Evolutionary conservation across 2,329 filamentous ascomycete species (phyloP).

Genomic region (Nannizzia gypsea): DNA sequence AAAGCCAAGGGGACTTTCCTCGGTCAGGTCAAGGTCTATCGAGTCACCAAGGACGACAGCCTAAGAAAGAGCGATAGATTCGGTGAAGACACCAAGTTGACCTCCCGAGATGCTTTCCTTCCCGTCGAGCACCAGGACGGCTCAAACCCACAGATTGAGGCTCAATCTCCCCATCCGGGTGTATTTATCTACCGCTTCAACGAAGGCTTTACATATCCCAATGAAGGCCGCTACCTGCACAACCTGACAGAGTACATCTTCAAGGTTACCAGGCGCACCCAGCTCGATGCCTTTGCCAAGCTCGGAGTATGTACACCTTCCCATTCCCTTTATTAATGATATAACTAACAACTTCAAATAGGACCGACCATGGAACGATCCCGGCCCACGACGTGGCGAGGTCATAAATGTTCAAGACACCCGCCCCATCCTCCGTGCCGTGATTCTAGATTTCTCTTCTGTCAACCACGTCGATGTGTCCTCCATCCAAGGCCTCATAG

Average conservation of each 20-base stretch:
- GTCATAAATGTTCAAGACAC: slow-evolving; percentile 15
- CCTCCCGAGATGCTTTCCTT: slow-evolving; percentile 35
- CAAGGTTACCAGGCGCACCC: slow-evolving; percentile 36
- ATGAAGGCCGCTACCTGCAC: slow-evolving; percentile 42
- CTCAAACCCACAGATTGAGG: slow-evolving; percentile 38
- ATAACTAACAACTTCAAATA: slow-evolving; percentile 3
- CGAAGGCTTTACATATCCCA: slow-evolving; percentile 47
- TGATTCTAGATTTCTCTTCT: slow-evolving; percentile 46
- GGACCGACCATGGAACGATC: slow-evolving; percentile 47
- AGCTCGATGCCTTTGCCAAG: slow-evolving; percentile 23
- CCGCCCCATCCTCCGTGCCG: slow-evolving; percentile 41
- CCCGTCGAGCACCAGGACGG: slow-evolving; percentile 42
- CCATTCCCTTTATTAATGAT: neutral
- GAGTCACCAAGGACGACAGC: slow-evolving; percentile 14
- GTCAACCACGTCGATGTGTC: slow-evolving; percentile 48
- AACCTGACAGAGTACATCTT: slow-evolving; percentile 39
- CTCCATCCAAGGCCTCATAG: slow-evolving; percentile 43
- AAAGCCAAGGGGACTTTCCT: slow-evolving; percentile 40
- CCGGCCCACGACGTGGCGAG: slow-evolving; percentile 26
- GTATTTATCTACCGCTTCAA: slow-evolving; percentile 46
- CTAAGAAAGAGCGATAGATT: slow-evolving; percentile 9
- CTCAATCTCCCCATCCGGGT: slow-evolving; percentile 41
- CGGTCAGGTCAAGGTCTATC: slow-evolving; percentile 21
- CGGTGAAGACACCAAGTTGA: slow-evolving; percentile 10
- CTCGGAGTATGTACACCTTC: slow-evolving; percentile 9